phyloP scores from a whole-genome alignment of 2,329 filamentous ascomycete species.

The Trichothecium roseum region DNA sequence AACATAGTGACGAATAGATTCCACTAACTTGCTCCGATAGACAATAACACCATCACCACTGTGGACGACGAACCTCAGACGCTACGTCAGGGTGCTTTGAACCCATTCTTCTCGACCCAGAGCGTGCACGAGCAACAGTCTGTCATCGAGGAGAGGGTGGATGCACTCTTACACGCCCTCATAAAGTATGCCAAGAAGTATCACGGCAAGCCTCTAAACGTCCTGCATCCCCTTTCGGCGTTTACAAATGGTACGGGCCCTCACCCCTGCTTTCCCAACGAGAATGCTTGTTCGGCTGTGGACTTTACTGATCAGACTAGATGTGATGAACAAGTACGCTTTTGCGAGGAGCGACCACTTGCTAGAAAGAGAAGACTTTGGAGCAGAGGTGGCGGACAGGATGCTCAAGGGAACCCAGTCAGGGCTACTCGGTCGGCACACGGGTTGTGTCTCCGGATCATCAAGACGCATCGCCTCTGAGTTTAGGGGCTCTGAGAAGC shows the following conservation, averaged over 20 bases:
- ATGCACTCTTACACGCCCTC: conserved; percentile 20
- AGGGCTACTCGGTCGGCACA: too few relatives aligned
- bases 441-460: too few relatives aligned
- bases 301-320: conserved; percentile 8
- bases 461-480: too few relatives aligned
- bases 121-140: conserved; percentile 26
- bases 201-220: conserved; percentile 17
- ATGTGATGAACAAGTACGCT: conserved; percentile 29
- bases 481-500: conserved; percentile 12
- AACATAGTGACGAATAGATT: too few relatives aligned
- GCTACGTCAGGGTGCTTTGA: conserved; percentile 22
- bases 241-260: conserved; percentile 22
- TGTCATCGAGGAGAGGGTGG: conserved; percentile 23
- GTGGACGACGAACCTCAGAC: conserved; percentile 22
- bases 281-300: neutral
- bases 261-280: neutral
- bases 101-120: conserved; percentile 25
- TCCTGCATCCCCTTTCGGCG: conserved; percentile 26
- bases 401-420: conserved; percentile 24
- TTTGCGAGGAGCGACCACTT: conserved; percentile 24
- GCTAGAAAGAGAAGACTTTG: conserved; percentile 22
- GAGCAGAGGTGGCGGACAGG: conserved; percentile 22
- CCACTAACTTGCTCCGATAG: conserved; percentile 2
- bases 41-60: conserved; percentile 23
- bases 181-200: conserved; percentile 14